These are phyloP conservation scores for Eucalyptus cloeziana DNA, from an alignment of 345 rosid genomes.

Conservation along the genomic window DNA sequence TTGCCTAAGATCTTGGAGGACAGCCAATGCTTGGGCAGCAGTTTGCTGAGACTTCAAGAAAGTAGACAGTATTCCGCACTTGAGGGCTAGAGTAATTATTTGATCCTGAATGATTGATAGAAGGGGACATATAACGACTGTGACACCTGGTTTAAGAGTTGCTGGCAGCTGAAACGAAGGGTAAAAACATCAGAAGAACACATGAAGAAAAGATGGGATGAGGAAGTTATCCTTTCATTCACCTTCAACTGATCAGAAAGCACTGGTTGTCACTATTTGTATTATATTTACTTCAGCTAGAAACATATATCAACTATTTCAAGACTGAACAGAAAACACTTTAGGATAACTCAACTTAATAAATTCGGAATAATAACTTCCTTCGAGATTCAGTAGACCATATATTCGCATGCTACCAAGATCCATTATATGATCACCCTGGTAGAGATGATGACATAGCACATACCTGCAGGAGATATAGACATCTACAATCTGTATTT, in stretches of 20 bases:
- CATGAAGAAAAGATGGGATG: no score
- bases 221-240: no score
- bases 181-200: no score
- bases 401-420: no score
- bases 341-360: no score
- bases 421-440: neutral
- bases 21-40: conserved; percentile 64
- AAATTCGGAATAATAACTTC: no score
- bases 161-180: conserved; percentile 60
- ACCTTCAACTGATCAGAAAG: no score
- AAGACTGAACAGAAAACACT: neutral
- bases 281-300: no score
- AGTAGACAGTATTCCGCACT: conserved; percentile 76
- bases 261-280: no score
- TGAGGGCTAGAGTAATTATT: conserved; percentile 70
- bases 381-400: no score
- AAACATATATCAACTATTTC: no score
- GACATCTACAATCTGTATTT: neutral
- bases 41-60: conserved; percentile 8
- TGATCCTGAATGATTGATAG: conserved; percentile 94
- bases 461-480: neutral
- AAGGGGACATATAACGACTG: conserved; percentile 77
- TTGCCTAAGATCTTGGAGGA: conserved; percentile 80
- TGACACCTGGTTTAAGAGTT: conserved; percentile 71
- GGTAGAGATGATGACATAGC: no score